phyloP scores from a whole-genome alignment of 2,329 filamentous ascomycete species.

The Pyrenophora graminea region DNA sequence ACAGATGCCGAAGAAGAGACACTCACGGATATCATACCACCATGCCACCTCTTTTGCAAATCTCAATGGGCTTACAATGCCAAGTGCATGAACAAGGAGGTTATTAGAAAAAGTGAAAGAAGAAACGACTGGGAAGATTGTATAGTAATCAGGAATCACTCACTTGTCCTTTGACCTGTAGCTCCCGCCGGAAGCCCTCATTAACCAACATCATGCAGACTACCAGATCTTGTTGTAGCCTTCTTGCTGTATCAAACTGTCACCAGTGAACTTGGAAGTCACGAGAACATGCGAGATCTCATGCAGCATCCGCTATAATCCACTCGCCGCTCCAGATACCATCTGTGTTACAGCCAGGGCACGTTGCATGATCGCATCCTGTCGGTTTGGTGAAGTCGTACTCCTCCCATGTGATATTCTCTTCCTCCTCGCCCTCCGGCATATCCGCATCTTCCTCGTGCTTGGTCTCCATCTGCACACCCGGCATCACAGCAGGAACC shows the following conservation, averaged over 20 bases:
- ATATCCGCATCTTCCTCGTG: constrained; percentile 23
- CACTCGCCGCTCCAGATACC: constrained; percentile 57
- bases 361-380: constrained; percentile 48
- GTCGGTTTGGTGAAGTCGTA: constrained; percentile 60
- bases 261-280: neutral
- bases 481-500: neutral
- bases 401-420: constrained; percentile 47
- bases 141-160: neutral
- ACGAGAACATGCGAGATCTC: neutral
- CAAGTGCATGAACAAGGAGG: no score
- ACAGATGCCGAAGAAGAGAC: neutral
- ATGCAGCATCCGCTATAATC: constrained; percentile 7
- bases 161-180: neutral
- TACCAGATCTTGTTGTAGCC: no score
- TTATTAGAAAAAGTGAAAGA: no score
- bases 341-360: constrained; percentile 30
- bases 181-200: neutral
- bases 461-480: constrained; percentile 14
- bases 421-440: constrained; percentile 31
- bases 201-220: no score
- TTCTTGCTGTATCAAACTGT: no score
- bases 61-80: no score
- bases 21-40: neutral
- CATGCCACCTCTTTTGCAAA: neutral
- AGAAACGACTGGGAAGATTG: no score